These are phyloP conservation scores for Penicillium nucicola DNA, from an alignment of 495 filamentous ascomycete species.

Conservation along the genomic window DNA sequence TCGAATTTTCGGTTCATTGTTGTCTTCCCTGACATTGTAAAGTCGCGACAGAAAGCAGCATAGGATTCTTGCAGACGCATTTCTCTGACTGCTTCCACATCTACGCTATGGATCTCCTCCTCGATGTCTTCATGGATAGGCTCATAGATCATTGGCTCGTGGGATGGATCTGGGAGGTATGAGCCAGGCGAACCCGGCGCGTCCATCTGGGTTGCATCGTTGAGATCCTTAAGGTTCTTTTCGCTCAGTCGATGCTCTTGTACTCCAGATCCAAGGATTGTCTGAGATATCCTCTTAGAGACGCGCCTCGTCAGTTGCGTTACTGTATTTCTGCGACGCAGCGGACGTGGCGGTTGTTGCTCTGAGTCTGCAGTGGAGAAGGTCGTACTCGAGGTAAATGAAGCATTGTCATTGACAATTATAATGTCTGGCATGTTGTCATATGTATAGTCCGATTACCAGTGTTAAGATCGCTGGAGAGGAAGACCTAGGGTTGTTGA, in stretches of 20 bases:
- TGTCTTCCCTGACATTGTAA: conserved; percentile 13
- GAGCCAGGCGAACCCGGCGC: not conserved
- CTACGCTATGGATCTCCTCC: not conserved
- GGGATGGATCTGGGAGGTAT: not conserved
- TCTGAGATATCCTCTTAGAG: conserved; percentile 18
- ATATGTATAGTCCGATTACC: not conserved
- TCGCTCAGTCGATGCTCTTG: conserved; percentile 11
- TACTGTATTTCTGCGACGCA: conserved; percentile 16
- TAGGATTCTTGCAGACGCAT: conserved; percentile 16
- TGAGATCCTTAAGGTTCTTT: conserved; percentile 11
- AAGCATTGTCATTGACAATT: conserved; percentile 14
- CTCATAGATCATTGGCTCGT: not conserved
- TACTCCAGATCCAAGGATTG: not conserved
- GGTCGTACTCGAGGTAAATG: conserved; percentile 8
- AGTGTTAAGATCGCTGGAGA: not conserved
- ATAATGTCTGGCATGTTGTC: conserved; percentile 11
- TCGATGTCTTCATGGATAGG: conserved; percentile 3
- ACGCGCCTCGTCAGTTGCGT: conserved; percentile 16
- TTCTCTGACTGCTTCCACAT: conserved; percentile 6
- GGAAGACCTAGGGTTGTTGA: not conserved
- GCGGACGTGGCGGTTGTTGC: not conserved
- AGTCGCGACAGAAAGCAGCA: conserved; percentile 22
- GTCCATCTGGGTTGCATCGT: not conserved
- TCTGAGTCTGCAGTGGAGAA: conserved; percentile 14
- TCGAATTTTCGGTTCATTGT: conserved; percentile 8